Evolutionary conservation across 179 eudicot species (phyloP), one percentile per base, ranked within the genome.

Genomic region (Beta corolliflora): DNA sequence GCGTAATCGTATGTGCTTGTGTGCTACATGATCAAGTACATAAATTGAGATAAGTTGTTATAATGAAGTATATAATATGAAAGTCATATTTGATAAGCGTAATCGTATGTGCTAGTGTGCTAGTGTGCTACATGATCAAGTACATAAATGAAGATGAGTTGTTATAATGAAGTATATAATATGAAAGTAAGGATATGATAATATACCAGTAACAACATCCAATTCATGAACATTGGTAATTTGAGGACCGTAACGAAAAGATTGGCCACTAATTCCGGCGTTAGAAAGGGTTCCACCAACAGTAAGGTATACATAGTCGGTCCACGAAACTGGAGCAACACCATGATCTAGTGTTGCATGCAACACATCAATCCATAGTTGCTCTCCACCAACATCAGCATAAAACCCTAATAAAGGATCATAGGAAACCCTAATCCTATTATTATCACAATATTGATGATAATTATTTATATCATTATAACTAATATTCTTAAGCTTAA

Each of bases 281-380:
- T 94, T 95, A 7, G 97, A 92, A 11, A 95, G 92, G 1, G 99
- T 95, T 3, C 99, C 99, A 4, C 97, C 99, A 36, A 95, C 95
- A 11, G 83, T 91, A n/a, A 95, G 80, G 80, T 91, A 90, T 84
- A 95, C 77, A 82, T 94, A 95, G 77, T 95, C 98, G 0, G 99
- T 95, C 99, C 99, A 95, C 0, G 99, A 92, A 3, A 87, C 88
- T 0, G 99, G 98, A 15, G 98, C 97, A 12, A 91, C 84, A 1
- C 98, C 99, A 75, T 87, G 83, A 67, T 83, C 88, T 61, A 94
- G 79, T 1, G 90, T 84, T 19, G 85, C 86, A 46, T 59, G 73
- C 50, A 95, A 81, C 70, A 94, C 95, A 80, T 95, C 93, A 16
- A 92, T 89, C 99, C 99, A 95, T 3, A 94, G 83, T 77, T 89